Conservation (phyloP, 305 asterid species). For the Petunia hybrid region DNA sequence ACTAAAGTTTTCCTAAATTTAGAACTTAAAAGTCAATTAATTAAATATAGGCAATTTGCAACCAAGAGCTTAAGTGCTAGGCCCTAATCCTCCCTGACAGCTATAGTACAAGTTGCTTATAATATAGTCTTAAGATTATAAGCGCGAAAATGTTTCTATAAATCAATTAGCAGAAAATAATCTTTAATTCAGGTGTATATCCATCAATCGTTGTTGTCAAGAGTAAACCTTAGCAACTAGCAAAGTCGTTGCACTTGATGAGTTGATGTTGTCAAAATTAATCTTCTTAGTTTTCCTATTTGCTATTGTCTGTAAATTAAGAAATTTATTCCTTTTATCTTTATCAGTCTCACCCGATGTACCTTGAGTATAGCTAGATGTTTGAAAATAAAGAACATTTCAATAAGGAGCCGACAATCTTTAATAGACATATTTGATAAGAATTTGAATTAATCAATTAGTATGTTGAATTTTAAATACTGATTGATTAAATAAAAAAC, state of each 20-base stretch:
- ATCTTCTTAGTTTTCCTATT: background rate
- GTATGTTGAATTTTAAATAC: too few relatives aligned
- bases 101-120: slow-evolving; percentile 40
- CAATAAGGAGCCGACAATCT: too few relatives aligned
- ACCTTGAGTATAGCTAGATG: too few relatives aligned
- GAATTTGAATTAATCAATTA: too few relatives aligned
- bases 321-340: background rate
- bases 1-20: background rate
- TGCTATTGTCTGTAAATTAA: background rate
- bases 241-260: slow-evolving; percentile 11
- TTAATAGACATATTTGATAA: too few relatives aligned
- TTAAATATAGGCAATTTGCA: slow-evolving; percentile 37
- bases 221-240: background rate
- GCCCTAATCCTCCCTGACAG: slow-evolving; percentile 37
- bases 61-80: slow-evolving; percentile 27
- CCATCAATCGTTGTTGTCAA: background rate
- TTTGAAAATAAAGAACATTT: too few relatives aligned
- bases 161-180: background rate
- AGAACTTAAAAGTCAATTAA: slow-evolving; percentile 42
- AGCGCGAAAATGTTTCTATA: background rate
- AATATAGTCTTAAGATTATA: too few relatives aligned
- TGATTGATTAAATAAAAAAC: too few relatives aligned
- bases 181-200: background rate
- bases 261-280: background rate
- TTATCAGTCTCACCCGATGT: too few relatives aligned